These are phyloP conservation scores for Phoma sp. DNA, from an alignment of 2,329 filamentous ascomycete species.

Conservation along the genomic window DNA sequence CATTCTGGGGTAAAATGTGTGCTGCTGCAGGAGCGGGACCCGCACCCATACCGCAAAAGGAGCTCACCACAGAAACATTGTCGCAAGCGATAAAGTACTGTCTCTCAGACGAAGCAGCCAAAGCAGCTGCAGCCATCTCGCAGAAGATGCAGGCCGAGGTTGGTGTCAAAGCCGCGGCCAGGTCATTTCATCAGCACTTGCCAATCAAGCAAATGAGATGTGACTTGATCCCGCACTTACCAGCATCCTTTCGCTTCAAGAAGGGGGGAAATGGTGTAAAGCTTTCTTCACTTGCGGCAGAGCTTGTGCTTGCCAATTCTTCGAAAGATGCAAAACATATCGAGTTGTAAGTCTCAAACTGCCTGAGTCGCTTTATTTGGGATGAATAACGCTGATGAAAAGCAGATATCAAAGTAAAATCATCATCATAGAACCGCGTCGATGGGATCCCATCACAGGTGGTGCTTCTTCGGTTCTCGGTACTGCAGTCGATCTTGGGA, in stretches of 20 bases:
- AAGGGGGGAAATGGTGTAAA: background rate
- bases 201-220: background rate
- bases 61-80: conserved; percentile 29
- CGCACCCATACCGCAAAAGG: conserved; percentile 31
- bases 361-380: background rate
- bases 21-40: conserved; percentile 40
- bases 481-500: conserved; percentile 63
- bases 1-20: conserved; percentile 38
- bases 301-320: background rate
- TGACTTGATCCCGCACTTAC: background rate
- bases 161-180: conserved; percentile 52
- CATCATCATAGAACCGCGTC: conserved; percentile 40
- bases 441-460: conserved; percentile 71
- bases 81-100: conserved; percentile 46
- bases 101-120: conserved; percentile 48
- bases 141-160: conserved; percentile 53
- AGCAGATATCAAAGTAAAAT: conserved; percentile 24
- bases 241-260: background rate
- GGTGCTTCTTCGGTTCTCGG: conserved; percentile 64
- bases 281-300: conserved; percentile 1
- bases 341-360: background rate
- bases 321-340: background rate
- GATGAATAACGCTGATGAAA: conserved; percentile 2
- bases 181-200: conserved; percentile 53
- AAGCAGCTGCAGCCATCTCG: conserved; percentile 50